These are phyloP conservation scores for Candida yuanshanica DNA, from an alignment of 805 yeast species.

Conservation along the genomic window DNA sequence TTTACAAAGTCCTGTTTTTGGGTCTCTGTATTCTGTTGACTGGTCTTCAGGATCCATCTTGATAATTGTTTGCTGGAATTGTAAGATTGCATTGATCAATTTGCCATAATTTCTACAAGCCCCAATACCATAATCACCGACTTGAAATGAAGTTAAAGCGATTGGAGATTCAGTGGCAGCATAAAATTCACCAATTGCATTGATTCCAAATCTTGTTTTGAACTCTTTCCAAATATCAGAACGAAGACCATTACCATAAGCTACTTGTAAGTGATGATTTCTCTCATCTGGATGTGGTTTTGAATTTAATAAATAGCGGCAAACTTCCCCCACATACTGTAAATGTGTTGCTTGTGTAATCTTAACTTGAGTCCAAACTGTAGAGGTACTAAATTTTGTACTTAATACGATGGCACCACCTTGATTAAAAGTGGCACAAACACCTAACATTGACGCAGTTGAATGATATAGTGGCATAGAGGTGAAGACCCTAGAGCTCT, in stretches of 20 bases:
- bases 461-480: conserved; percentile 97
- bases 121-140: conserved; percentile 76
- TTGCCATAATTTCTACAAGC: conserved; percentile 81
- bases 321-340: conserved; percentile 93
- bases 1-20: conserved; percentile 55
- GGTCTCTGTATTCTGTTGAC: conserved; percentile 62
- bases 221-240: conserved; percentile 83
- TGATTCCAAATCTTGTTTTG: conserved; percentile 69
- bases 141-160: conserved; percentile 76
- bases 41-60: conserved; percentile 80
- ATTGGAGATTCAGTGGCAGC: conserved; percentile 92
- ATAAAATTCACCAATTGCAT: conserved; percentile 82
- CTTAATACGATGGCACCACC: conserved; percentile 79
- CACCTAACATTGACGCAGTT: conserved; percentile 85
- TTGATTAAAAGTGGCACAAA: conserved; percentile 55
- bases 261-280: conserved; percentile 56
- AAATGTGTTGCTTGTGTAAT: conserved; percentile 68
- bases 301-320: conserved; percentile 73
- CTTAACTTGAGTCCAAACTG: conserved; percentile 87
- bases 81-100: conserved; percentile 44
- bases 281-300: conserved; percentile 61
- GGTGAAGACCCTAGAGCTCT: conserved; percentile 60
- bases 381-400: conserved; percentile 73
- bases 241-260: conserved; percentile 88
- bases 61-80: conserved; percentile 53